Evolutionary conservation across 1,139 yeast species (phyloP).

Genomic region (Eremothecium coryli): DNA sequence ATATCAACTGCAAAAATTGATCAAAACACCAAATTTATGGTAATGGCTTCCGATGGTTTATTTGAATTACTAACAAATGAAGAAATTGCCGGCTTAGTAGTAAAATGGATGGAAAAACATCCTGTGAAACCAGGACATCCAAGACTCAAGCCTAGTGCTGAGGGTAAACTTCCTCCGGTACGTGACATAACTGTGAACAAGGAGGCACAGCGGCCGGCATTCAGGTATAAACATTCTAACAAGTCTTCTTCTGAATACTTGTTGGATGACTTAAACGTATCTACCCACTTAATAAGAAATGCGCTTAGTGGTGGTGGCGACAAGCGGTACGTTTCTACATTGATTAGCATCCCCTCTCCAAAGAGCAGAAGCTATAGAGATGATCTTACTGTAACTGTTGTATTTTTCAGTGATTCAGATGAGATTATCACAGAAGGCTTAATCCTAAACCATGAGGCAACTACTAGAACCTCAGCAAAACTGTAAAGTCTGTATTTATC

Average conservation of each 20-base stretch:
- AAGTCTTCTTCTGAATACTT: conserved; percentile 39
- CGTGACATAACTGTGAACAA: conserved; percentile 51
- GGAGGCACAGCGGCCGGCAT: conserved; percentile 51
- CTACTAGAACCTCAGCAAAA: conserved; percentile 24
- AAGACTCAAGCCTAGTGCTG: conserved; percentile 21
- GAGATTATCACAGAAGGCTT: conserved; percentile 41
- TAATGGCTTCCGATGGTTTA: conserved; percentile 90
- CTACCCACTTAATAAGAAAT: conserved; percentile 88
- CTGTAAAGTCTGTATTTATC: neutral
- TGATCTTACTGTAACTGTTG: conserved; percentile 91
- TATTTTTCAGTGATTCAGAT: conserved; percentile 65
- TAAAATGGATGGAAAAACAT: conserved; percentile 83
- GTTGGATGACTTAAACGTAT: conserved; percentile 74
- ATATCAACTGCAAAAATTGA: conserved; percentile 71
- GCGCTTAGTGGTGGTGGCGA: conserved; percentile 87
- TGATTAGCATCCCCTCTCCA: conserved; percentile 90
- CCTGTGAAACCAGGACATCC: conserved; percentile 36
- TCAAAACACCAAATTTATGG: conserved; percentile 77
- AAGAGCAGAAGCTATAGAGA: conserved; percentile 87
- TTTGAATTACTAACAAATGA: conserved; percentile 88
- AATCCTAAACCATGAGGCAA: conserved; percentile 47
- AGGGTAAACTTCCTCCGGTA: conserved; percentile 53
- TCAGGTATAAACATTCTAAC: conserved; percentile 35
- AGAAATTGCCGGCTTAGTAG: conserved; percentile 86
- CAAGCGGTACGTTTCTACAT: conserved; percentile 75